These are phyloP conservation scores for Davidsoniella neocaledoniae DNA, from an alignment of 2,329 filamentous ascomycete species.

Conservation along the genomic window DNA sequence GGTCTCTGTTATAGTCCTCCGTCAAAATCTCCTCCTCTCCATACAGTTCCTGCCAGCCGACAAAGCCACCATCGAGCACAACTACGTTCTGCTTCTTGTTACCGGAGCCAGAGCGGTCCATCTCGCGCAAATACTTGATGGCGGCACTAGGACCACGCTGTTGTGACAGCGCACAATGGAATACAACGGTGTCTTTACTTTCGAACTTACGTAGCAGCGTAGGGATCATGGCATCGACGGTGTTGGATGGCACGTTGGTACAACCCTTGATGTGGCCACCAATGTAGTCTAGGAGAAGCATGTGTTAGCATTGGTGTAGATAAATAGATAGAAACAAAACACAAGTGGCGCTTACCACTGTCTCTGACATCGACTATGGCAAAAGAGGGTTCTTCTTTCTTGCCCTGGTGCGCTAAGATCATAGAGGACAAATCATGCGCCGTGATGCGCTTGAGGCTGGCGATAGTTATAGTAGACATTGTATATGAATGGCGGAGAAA, in stretches of 20 bases:
- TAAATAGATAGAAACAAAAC: background rate
- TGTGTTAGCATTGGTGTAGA: background rate
- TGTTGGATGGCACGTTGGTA: slow-evolving; percentile 55
- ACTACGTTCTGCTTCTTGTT: slow-evolving; percentile 50
- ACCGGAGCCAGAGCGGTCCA: background rate
- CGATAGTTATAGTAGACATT: no score
- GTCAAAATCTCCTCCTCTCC: slow-evolving; percentile 67
- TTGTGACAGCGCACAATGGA: slow-evolving; percentile 87
- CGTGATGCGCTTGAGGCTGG: no score
- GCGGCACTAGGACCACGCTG: slow-evolving; percentile 78
- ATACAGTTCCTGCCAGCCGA: slow-evolving; percentile 73
- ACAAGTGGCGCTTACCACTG: slow-evolving; percentile 38
- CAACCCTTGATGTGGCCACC: slow-evolving; percentile 76
- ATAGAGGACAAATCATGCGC: background rate
- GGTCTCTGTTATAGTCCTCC: slow-evolving; percentile 65
- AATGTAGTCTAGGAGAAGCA: slow-evolving; percentile 54
- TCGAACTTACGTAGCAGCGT: slow-evolving; percentile 65
- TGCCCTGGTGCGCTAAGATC: background rate
- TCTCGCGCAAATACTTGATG: slow-evolving; percentile 49
- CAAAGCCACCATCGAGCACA: slow-evolving; percentile 72
- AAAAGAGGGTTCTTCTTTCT: slow-evolving; percentile 25
- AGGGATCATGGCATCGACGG: slow-evolving; percentile 60
- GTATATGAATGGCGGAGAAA: no score
- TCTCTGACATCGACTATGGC: slow-evolving; percentile 85
- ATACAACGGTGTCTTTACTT: slow-evolving; percentile 70